Evolutionary conservation across 2,329 filamentous ascomycete species (phyloP).

Genomic region (Aschersonia sp.): DNA sequence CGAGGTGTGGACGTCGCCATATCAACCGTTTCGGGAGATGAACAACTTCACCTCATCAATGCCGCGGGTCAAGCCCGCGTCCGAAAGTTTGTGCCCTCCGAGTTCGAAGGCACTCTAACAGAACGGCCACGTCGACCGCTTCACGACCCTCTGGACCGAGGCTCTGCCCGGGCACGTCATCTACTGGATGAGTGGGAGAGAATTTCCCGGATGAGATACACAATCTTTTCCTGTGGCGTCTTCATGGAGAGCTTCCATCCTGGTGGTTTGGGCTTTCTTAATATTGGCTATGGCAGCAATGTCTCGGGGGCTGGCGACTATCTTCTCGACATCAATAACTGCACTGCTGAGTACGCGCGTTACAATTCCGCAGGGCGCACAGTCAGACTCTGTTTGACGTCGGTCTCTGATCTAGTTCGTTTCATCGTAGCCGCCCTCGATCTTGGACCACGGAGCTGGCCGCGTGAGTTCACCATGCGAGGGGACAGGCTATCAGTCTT

Average conservation of each 20-base stretch:
- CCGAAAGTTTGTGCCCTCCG: conserved; percentile 56
- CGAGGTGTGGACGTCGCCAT: conserved; percentile 61
- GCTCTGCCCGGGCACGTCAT: conserved; percentile 39
- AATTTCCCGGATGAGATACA: conserved; percentile 45
- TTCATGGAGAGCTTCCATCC: conserved; percentile 65
- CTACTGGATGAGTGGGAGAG: conserved; percentile 39
- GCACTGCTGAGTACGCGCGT: conserved; percentile 45
- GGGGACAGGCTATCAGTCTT: conserved; percentile 50
- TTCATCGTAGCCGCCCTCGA: conserved; percentile 59
- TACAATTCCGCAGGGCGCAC: conserved; percentile 32
- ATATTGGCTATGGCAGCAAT: conserved; percentile 42
- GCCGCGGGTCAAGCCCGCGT: conserved; percentile 52
- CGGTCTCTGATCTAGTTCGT: conserved; percentile 53
- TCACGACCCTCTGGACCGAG: conserved; percentile 46
- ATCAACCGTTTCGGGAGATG: conserved; percentile 52
- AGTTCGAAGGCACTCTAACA: conserved; percentile 53
- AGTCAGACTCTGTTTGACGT: conserved; percentile 51
- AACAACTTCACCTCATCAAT: conserved; percentile 58
- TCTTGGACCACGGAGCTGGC: conserved; percentile 46
- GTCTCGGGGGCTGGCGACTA: conserved; percentile 47
- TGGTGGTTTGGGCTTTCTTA: conserved; percentile 44
- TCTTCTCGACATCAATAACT: conserved; percentile 44
- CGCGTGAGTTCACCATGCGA: conserved; percentile 51
- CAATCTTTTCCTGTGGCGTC: conserved; percentile 58
- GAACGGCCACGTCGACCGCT: conserved; percentile 28